A percentile compares a stretch with the other conserved stretches of the same genome.
Conservation (phyloP, 768 basidiomycete species). For the Suillus placidus region DNA sequence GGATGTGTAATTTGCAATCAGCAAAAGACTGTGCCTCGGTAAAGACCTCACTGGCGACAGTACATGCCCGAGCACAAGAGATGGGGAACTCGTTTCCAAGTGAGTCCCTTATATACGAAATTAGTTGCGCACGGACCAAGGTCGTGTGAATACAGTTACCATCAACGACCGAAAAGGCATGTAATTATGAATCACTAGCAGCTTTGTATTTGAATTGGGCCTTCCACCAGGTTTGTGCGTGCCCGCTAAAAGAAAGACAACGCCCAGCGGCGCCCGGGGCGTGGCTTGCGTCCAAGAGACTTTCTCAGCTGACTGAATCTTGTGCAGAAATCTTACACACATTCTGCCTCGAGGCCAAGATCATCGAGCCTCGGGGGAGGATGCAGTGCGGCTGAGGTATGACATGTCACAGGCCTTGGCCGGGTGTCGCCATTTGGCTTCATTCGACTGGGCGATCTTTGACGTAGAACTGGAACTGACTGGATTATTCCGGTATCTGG, state of each 20-base stretch:
- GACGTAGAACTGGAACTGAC: neutral
- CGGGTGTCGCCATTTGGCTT: neutral
- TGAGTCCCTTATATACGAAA: conserved; percentile 37
- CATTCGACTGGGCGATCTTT: neutral
- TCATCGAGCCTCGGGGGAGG: neutral
- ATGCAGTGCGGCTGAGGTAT: neutral
- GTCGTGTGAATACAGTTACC: neutral
- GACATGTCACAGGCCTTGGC: neutral
- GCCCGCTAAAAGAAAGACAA: neutral
- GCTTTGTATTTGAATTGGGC: no score
- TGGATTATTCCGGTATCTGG: neutral
- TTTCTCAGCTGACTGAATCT: neutral
- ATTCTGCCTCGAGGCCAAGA: neutral
- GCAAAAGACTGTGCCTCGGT: conserved; percentile 94
- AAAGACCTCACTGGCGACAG: conserved; percentile 94
- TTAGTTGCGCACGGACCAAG: conserved; percentile 53
- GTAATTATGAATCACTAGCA: neutral
- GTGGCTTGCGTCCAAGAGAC: neutral
- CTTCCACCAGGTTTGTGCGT: no score
- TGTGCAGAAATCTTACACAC: neutral
- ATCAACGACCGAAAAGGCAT: neutral
- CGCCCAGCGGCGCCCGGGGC: neutral
- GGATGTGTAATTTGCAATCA: conserved; percentile 97
- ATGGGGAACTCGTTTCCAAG: conserved; percentile 40
- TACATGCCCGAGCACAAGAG: conserved; percentile 96